These are phyloP conservation scores for Stentor roeselii DNA, from an alignment of 73 alveolate genomes.

Conservation along the genomic window DNA sequence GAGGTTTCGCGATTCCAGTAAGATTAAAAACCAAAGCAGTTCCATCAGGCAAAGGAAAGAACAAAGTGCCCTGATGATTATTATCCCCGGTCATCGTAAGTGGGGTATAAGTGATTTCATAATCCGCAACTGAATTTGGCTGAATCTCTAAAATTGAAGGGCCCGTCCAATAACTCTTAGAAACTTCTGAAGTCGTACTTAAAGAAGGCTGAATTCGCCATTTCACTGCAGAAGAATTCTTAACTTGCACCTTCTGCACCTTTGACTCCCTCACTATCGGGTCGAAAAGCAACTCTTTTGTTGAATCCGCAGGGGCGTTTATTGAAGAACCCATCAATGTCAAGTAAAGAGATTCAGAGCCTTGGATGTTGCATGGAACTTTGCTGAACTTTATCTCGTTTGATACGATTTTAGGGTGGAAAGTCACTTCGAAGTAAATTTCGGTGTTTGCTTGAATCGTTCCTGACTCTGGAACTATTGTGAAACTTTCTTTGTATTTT, in stretches of 20 bases:
- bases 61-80: conserved; percentile 89
- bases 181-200: conserved; percentile 75
- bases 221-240: conserved; percentile 89
- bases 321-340: conserved; percentile 90
- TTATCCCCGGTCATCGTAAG: conserved; percentile 90
- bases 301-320: conserved; percentile 82
- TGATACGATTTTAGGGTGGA: conserved; percentile 96
- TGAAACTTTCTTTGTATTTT: conserved; percentile 86
- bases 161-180: conserved; percentile 87
- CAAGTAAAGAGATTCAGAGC: conserved; percentile 87
- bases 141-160: conserved; percentile 81
- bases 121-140: conserved; percentile 86
- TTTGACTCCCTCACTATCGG: conserved; percentile 93
- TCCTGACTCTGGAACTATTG: conserved; percentile 94
- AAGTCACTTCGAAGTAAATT: conserved; percentile 85
- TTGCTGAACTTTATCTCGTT: conserved; percentile 78
- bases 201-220: conserved; percentile 96
- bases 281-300: conserved; percentile 85
- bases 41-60: conserved; percentile 99
- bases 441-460: conserved; percentile 95
- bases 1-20: conserved; percentile 90
- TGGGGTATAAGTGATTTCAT: conserved; percentile 89
- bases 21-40: conserved; percentile 91
- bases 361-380: conserved; percentile 93
- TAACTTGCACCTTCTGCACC: conserved; percentile 81